phyloP scores from a whole-genome alignment of 2,329 filamentous ascomycete genomes.

The Alternaria incomplexa region DNA sequence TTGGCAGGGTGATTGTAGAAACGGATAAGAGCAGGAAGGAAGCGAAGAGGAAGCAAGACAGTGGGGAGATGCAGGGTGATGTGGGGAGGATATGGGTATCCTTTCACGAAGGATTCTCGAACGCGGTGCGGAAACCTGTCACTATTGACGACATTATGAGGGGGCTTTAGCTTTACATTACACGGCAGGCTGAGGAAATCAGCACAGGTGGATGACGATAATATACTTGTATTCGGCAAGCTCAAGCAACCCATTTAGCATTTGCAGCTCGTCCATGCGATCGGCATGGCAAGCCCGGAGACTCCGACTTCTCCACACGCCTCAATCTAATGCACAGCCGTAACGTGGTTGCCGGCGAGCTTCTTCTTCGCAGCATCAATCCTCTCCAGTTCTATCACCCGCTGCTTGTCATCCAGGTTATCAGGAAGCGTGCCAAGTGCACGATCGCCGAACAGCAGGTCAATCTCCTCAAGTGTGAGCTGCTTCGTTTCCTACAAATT shows the following conservation, averaged over 20 bases:
- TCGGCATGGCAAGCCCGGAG: background rate
- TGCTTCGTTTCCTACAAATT: conserved; percentile 47
- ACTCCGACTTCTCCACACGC: background rate
- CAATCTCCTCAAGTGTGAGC: conserved; percentile 63
- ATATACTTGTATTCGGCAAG: background rate
- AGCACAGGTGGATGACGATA: background rate
- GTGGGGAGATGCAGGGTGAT: conserved; percentile 43
- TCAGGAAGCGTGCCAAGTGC: conserved; percentile 57
- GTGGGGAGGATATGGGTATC: conserved; percentile 80
- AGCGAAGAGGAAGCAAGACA: conserved; percentile 49
- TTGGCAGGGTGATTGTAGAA: conserved; percentile 71
- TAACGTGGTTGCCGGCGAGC: conserved; percentile 17
- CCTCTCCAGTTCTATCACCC: conserved; percentile 29
- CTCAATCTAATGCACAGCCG: conserved; percentile 19
- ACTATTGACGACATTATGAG: conserved; percentile 79
- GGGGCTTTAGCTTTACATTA: conserved; percentile 56
- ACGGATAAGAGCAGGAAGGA: conserved; percentile 52
- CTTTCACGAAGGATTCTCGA: conserved; percentile 88
- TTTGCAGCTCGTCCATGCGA: background rate
- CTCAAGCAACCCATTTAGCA: background rate
- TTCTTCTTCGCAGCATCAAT: conserved; percentile 27
- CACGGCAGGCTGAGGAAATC: background rate
- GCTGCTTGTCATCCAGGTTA: conserved; percentile 45
- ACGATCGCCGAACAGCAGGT: conserved; percentile 62
- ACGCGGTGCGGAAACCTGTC: conserved; percentile 89